Percentiles rank a stretch among this genome's conserved stretches.
Evolutionary conservation across 345 rosid species (phyloP).

Genomic region (Bruguiera sexangula): DNA sequence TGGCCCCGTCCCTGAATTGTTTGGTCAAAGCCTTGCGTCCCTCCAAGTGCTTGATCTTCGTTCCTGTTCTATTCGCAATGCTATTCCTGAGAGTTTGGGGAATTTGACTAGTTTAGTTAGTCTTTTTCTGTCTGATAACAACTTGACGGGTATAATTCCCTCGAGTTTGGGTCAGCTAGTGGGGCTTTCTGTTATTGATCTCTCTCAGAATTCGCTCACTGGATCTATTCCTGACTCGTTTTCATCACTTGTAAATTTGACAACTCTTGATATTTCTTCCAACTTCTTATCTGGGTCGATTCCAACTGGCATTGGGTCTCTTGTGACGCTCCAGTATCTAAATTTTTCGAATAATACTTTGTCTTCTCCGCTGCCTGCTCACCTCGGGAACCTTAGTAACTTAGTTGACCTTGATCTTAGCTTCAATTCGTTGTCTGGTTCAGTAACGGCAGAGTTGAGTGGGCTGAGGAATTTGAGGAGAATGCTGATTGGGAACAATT

Average conservation of each 20-base stretch:
- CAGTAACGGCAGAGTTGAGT: slow-evolving; percentile 53
- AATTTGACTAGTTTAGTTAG: slow-evolving; percentile 57
- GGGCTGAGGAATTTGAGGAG: slow-evolving; percentile 60
- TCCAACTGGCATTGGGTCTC: slow-evolving; percentile 54
- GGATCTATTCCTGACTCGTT: slow-evolving; percentile 72
- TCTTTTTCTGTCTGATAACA: slow-evolving; percentile 62
- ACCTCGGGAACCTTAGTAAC: slow-evolving; percentile 61
- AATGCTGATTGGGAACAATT: slow-evolving; percentile 54
- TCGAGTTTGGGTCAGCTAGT: slow-evolving; percentile 52
- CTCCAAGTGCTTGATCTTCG: slow-evolving; percentile 85
- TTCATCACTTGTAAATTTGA: slow-evolving; percentile 50
- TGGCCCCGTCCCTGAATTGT: slow-evolving; percentile 74
- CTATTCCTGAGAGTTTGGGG: slow-evolving; percentile 62
- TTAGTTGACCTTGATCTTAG: slow-evolving; percentile 82
- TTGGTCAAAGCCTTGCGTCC: slow-evolving; percentile 50
- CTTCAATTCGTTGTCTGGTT: slow-evolving; percentile 62
- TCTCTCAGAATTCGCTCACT: slow-evolving; percentile 55
- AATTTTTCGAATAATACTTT: slow-evolving; percentile 75
- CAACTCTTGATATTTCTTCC: slow-evolving; percentile 66
- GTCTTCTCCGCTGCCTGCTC: slow-evolving; percentile 61
- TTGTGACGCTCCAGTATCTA: slow-evolving; percentile 52
- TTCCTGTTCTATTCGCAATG: slow-evolving; percentile 58
- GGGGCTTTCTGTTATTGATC: slow-evolving; percentile 57
- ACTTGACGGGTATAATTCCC: slow-evolving; percentile 58
- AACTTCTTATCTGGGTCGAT: slow-evolving; percentile 63